Percentiles rank a stretch among this genome's conserved stretches.
These are phyloP conservation scores for Phytophthora cryptogea DNA, from an alignment of 352 stramenopile genomes.

Conservation along the genomic window DNA sequence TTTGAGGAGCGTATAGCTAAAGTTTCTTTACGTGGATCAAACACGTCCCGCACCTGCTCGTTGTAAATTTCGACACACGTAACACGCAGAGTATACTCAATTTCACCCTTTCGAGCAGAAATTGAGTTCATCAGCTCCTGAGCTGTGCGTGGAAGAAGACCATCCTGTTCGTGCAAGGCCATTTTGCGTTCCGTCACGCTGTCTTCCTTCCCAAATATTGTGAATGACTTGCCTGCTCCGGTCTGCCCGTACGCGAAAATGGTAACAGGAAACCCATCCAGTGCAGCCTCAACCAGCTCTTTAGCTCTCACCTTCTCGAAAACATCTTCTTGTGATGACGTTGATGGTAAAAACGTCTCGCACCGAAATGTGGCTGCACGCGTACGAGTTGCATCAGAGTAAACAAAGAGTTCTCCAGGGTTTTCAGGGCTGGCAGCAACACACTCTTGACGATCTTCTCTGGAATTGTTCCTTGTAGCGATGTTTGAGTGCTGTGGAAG, in stretches of 20 bases:
- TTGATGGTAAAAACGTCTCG: slow-evolving; percentile 53
- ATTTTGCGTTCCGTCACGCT: slow-evolving; percentile 32
- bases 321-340: slow-evolving; percentile 50
- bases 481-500: slow-evolving; percentile 7
- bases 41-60: slow-evolving; percentile 68
- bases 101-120: slow-evolving; percentile 33
- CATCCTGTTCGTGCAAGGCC: slow-evolving; percentile 39
- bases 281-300: slow-evolving; percentile 53
- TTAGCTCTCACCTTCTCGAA: slow-evolving; percentile 50
- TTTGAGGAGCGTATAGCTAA: slow-evolving; percentile 63
- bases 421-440: slow-evolving; percentile 46
- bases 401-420: slow-evolving; percentile 47
- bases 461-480: slow-evolving; percentile 4
- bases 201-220: slow-evolving; percentile 75
- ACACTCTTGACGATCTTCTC: slow-evolving; percentile 21
- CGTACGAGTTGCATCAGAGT: slow-evolving; percentile 34
- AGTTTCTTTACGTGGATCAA: slow-evolving; percentile 62
- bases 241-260: slow-evolving; percentile 82
- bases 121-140: slow-evolving; percentile 60
- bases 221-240: slow-evolving; percentile 73
- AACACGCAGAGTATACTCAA: slow-evolving; percentile 67
- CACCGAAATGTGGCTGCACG: slow-evolving; percentile 65
- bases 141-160: slow-evolving; percentile 57
- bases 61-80: slow-evolving; percentile 85
- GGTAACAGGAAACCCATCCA: slow-evolving; percentile 72